Base-by-base conservation (phyloP, 1,139 yeast genomes). In the Kodamaea plutei region DNA sequence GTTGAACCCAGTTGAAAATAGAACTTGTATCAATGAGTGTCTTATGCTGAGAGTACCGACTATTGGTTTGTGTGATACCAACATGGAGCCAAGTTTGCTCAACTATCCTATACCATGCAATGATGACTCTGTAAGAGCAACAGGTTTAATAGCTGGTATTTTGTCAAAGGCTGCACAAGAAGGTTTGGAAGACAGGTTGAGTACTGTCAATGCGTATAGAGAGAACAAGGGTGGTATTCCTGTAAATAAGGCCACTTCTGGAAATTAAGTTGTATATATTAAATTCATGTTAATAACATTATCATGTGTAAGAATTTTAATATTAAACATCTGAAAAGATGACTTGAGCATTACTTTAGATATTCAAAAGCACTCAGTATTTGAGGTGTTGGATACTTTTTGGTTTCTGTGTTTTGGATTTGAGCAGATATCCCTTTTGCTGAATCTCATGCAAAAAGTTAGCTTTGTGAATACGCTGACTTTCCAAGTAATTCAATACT, bases 101-200 rank as follows among this genome's bases (percentile, higher is more conserved):
- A 85, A 96, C 2, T 91, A 91, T 56, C 94, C 97, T 30, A 84
- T 91, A 44, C 97, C 98, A 15, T 94, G 94, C 40, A 91, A 91
- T 52, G 97, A 91, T 56, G 97, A 89, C 54, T 82, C 94, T n/a
- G 64, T 78, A 37, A 75, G 98, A 54, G 76, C 94, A 9, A 77
- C 83, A 4, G 81, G 84, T 43, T 65, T 91, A 47, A 73, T 91
- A 50, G 65, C 78, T 33, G 96, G 98, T 38, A 79, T 89, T 12
- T 68, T 91, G 44, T 80, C 94, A 14, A 79, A 73, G 50, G 88
- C 97, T 11, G 97, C 94, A 15, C 79, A 83, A 53, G 70, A 69
- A 30, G 98, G 98, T 24, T 65, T 79, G 36, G 58, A 67, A 26
- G 71, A 66, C 38, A 74, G 95, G 53, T 54, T 76, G 30, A 51